Evolutionary conservation across 2,329 filamentous ascomycete genomes (phyloP).

Genomic region (Xylariaceae sp.): DNA sequence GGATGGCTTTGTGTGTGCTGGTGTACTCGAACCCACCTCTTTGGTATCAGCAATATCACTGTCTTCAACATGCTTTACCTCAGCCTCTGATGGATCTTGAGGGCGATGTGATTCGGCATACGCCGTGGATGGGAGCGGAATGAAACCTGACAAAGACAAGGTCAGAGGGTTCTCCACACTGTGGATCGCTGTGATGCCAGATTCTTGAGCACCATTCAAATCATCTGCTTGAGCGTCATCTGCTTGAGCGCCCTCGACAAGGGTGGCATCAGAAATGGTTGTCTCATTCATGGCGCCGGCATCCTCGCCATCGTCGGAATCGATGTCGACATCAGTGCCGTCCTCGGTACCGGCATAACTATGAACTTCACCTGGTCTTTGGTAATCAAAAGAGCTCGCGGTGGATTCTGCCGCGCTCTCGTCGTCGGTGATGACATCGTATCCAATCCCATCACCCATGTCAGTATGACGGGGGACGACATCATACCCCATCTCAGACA

Average conservation of each 20-base stretch:
- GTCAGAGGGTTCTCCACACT: conserved; percentile 32
- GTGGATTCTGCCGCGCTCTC: conserved; percentile 51
- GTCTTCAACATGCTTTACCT: background rate
- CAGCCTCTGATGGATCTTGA: background rate
- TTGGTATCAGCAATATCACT: background rate
- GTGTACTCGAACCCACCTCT: background rate
- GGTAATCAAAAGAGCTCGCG: conserved; percentile 45
- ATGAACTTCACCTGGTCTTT: conserved; percentile 48
- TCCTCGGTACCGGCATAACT: conserved; percentile 39
- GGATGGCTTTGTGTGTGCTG: background rate
- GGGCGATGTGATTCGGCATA: conserved; percentile 1
- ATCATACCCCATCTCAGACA: conserved; percentile 56
- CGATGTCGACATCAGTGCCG: conserved; percentile 43
- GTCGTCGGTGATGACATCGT: conserved; percentile 54
- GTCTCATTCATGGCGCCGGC: conserved; percentile 18
- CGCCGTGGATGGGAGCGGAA: conserved; percentile 11
- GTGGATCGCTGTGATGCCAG: conserved; percentile 22
- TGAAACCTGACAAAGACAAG: conserved; percentile 25
- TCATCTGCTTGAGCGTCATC: conserved; percentile 22
- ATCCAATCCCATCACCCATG: conserved; percentile 54
- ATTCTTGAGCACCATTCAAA: conserved; percentile 8
- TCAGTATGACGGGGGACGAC: conserved; percentile 54
- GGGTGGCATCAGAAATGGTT: conserved; percentile 12
- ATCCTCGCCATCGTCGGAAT: conserved; percentile 39
- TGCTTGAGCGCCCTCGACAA: conserved; percentile 17